Conservation (phyloP, 2,329 filamentous ascomycete genomes). For the Periconia sp. region DNA sequence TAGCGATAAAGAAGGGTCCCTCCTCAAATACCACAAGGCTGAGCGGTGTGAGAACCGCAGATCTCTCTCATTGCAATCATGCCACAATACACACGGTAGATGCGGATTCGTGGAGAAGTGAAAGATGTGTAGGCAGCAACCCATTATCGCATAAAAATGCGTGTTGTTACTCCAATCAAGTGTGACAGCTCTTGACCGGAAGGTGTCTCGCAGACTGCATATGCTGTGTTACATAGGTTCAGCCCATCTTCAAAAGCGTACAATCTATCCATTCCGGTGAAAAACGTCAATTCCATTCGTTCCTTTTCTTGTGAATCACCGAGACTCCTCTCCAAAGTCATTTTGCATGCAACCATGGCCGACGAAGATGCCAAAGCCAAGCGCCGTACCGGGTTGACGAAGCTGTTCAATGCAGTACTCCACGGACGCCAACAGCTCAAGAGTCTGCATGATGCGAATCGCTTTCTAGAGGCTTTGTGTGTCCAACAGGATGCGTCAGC, state of each 20-base stretch:
- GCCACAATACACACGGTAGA: conserved; percentile 21
- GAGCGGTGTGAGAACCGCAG: conserved; percentile 25
- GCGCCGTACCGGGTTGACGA: conserved; percentile 40
- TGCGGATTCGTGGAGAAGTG: conserved; percentile 18
- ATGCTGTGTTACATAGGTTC: conserved; percentile 7
- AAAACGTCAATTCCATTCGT: not conserved
- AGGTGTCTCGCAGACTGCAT: conserved; percentile 9
- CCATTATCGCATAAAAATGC: conserved; percentile 17
- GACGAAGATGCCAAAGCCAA: conserved; percentile 25
- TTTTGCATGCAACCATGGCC: conserved; percentile 21
- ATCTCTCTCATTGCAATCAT: conserved; percentile 22
- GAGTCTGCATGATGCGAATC: conserved; percentile 47
- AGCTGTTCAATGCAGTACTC: conserved; percentile 50
- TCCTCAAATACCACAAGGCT: conserved; percentile 27
- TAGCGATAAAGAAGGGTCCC: no score
- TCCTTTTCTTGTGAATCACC: not conserved
- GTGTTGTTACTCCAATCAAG: conserved; percentile 30
- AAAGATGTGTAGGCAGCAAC: conserved; percentile 24
- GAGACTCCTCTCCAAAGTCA: not conserved
- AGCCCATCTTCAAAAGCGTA: not conserved
- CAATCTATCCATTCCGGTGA: not conserved
- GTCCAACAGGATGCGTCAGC: conserved; percentile 48
- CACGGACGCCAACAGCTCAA: conserved; percentile 47
- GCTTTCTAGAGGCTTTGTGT: conserved; percentile 58
- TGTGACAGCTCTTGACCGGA: conserved; percentile 23